Evolutionary conservation across 257 asterid species (phyloP), one percentile per base, ranked within the genome.

Genomic region (Solanum ossicruentum): DNA sequence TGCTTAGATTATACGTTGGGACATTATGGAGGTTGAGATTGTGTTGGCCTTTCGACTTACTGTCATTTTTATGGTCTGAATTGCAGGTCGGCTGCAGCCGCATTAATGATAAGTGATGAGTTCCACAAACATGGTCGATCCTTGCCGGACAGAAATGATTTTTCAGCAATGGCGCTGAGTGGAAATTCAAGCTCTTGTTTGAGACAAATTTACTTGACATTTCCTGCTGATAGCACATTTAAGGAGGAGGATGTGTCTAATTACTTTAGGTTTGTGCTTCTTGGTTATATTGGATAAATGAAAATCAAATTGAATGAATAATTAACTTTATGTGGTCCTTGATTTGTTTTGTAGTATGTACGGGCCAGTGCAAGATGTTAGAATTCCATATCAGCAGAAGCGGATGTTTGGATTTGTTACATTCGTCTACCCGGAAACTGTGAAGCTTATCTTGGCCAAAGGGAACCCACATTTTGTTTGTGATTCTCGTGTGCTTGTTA

Each of bases 331-430:
- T 57, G 41, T 36, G 52, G 77, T 67, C 36, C 67, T 82, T 51
- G 17, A 41, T 84, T 75, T 87, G 71, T 17, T 89, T 12, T 86
- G 88, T 75, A 95, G 99, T 82, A 92, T 88, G 89, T 95, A 87
- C 71, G 96, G 96, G 23, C 94, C 94, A 1, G 97, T 94, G 66
- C 89, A 88, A 72, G 94, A 92, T 85, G 97, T 94, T 82, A 89
- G 99, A 86, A 91, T 93, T 83, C 98, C 97, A 0, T 83, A 77
- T 86, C 95, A 91, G 87, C 93, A 87, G 86, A 95, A 93, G 88
- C 89, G 99, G 2, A 95, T 95, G 99, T 95, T 95, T 82, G 99
- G 99, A 23, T 95, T 95, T 83, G 99, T 95, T 43, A 92, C 99
- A 0, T 94, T 94, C 88, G 87, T 87, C 80, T 87, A 88, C 82